Conservation (phyloP, 2,329 filamentous ascomycete species). For the Arachnomyces sp. region DNA sequence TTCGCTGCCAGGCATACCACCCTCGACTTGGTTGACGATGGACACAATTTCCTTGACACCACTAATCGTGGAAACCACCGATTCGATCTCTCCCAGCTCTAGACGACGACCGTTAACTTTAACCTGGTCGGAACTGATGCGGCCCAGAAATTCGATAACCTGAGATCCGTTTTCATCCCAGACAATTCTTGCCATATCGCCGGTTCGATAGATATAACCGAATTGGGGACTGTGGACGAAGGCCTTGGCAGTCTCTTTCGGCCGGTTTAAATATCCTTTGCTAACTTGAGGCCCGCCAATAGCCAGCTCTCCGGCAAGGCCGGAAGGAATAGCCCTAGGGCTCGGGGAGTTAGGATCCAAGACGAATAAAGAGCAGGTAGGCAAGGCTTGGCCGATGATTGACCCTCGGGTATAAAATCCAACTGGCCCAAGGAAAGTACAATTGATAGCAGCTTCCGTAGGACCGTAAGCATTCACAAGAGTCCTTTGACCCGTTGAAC, state of each 20-base stretch:
- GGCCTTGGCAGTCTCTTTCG: slow-evolving; percentile 14
- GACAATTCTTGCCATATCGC: not conserved
- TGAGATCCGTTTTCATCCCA: slow-evolving; percentile 7
- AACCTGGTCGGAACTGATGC: slow-evolving; percentile 34
- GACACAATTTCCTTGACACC: slow-evolving; percentile 19
- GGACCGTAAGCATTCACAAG: not conserved
- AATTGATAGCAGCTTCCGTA: not conserved
- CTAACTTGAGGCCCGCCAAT: slow-evolving; percentile 22
- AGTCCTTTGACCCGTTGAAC: too few relatives aligned
- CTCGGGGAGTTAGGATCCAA: slow-evolving; percentile 19
- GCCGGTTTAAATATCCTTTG: slow-evolving; percentile 22
- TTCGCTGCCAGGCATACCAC: slow-evolving; percentile 15
- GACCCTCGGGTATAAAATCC: too few relatives aligned
- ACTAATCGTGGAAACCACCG: slow-evolving; percentile 12
- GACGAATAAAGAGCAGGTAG: slow-evolving; percentile 5
- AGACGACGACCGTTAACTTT: slow-evolving; percentile 55
- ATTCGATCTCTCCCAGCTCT: slow-evolving; percentile 43
- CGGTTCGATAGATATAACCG: slow-evolving; percentile 11
- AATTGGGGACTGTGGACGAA: slow-evolving; percentile 13
- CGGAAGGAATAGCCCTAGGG: slow-evolving; percentile 15
- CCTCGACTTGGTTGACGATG: slow-evolving; percentile 15
- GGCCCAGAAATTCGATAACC: slow-evolving; percentile 4
- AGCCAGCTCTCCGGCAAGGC: slow-evolving; percentile 23
- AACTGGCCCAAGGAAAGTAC: too few relatives aligned
- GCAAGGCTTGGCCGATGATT: too few relatives aligned